phyloP scores from a whole-genome alignment of 768 basidiomycete genomes.

The Flagelloscypha sp. region DNA sequence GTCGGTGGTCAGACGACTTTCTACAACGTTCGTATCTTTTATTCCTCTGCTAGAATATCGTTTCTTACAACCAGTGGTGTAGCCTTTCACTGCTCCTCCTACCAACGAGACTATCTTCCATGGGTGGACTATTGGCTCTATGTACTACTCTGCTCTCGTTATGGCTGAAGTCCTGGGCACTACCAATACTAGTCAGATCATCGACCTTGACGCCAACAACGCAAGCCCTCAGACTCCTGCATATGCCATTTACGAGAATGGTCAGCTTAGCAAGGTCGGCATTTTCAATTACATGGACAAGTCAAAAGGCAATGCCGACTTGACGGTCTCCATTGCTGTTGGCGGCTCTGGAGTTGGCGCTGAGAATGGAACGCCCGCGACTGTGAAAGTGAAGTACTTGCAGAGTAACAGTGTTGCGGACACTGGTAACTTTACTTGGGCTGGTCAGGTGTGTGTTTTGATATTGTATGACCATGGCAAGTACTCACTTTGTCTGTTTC shows the following conservation, averaged over 20 bases:
- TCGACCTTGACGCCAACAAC: slow-evolving; percentile 52
- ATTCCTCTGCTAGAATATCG: slow-evolving; percentile 47
- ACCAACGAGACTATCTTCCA: slow-evolving; percentile 48
- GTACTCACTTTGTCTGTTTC: no score
- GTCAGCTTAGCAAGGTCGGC: slow-evolving; percentile 49
- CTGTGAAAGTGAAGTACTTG: slow-evolving; percentile 55
- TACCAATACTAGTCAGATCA: slow-evolving; percentile 52
- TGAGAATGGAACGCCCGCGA: slow-evolving; percentile 29
- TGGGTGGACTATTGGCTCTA: slow-evolving; percentile 66
- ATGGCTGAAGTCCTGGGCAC: slow-evolving; percentile 66
- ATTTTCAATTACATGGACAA: slow-evolving; percentile 72
- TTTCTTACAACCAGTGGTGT: slow-evolving; percentile 14
- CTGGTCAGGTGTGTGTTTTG: slow-evolving; percentile 48
- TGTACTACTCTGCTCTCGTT: slow-evolving; percentile 68
- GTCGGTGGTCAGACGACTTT: slow-evolving; percentile 40
- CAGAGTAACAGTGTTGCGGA: slow-evolving; percentile 42
- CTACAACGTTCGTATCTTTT: slow-evolving; percentile 56
- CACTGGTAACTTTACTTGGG: slow-evolving; percentile 68
- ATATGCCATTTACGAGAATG: slow-evolving; percentile 72
- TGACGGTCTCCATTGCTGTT: slow-evolving; percentile 42
- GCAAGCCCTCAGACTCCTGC: slow-evolving; percentile 52
- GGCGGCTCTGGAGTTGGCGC: slow-evolving; percentile 34
- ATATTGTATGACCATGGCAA: neutral
- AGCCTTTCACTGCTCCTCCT: slow-evolving; percentile 36
- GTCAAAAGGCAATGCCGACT: slow-evolving; percentile 42